A percentile compares a stretch with the other conserved stretches of the same genome.
phyloP scores from a whole-genome alignment of 192 early-diverging fungal species.

The Gryganskiella cystojenkinii region DNA sequence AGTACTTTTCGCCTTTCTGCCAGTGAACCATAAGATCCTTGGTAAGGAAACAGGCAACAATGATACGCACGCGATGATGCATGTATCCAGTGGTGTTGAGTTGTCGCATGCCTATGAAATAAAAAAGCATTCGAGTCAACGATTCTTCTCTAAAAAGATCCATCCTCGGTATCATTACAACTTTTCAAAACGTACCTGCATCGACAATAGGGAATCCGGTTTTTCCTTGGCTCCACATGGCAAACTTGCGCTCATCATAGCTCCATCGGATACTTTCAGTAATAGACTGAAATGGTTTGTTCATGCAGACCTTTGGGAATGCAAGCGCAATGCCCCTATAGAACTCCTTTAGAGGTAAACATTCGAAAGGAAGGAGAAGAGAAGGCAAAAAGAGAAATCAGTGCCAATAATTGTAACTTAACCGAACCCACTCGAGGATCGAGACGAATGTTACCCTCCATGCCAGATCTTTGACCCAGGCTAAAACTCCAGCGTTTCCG shows the following conservation, averaged over 20 bases:
- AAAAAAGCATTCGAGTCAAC: background rate
- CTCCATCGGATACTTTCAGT: conserved; percentile 65
- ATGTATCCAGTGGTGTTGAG: conserved; percentile 68
- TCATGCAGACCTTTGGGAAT: conserved; percentile 69
- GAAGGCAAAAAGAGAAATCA: background rate
- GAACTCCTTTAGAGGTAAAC: conserved; percentile 57
- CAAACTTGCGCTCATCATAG: conserved; percentile 55
- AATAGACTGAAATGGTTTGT: conserved; percentile 63
- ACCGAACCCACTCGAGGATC: background rate
- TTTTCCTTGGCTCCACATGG: conserved; percentile 70
- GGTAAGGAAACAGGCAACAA: conserved; percentile 60
- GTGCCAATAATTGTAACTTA: background rate
- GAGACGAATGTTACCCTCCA: conserved; percentile 55
- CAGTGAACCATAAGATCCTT: conserved; percentile 70
- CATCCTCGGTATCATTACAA: background rate
- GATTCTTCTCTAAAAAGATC: background rate
- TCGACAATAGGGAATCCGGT: conserved; percentile 77
- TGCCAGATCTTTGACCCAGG: conserved; percentile 71
- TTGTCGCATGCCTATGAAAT: conserved; percentile 66
- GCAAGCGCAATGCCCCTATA: conserved; percentile 67
- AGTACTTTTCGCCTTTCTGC: conserved; percentile 75
- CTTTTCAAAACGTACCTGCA: conserved; percentile 53
- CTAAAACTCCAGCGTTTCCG: conserved; percentile 60
- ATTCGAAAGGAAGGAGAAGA: background rate
- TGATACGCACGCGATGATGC: conserved; percentile 74